Conservation (phyloP, 164 flowering plant genomes). For the Nymphaea thermarum region DNA sequence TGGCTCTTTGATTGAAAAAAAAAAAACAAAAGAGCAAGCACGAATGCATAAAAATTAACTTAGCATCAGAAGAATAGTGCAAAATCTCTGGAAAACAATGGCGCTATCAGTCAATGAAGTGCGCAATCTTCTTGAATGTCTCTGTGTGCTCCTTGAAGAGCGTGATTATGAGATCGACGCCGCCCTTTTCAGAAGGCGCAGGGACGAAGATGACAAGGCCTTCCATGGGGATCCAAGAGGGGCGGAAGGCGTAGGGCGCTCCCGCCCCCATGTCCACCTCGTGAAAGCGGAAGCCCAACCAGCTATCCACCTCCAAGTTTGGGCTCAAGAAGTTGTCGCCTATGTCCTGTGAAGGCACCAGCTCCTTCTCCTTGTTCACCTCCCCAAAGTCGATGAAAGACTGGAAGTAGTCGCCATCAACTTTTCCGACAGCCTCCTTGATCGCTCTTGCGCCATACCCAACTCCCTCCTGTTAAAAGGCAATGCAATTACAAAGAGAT, state of each 20-base stretch:
- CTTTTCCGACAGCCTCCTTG: constrained; percentile 5
- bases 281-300: constrained; percentile 2
- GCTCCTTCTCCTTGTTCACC: neutral
- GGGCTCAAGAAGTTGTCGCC: constrained; percentile 1
- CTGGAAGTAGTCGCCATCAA: constrained; percentile 7
- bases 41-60: too few relatives aligned
- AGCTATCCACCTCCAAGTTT: constrained; percentile 7
- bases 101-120: neutral
- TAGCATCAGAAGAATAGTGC: too few relatives aligned
- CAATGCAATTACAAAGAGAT: too few relatives aligned
- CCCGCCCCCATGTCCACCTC: constrained; percentile 2
- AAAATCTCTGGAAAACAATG: too few relatives aligned
- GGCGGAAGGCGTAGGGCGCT: neutral
- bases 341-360: constrained; percentile 1
- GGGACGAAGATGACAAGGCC: constrained; percentile 2
- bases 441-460: constrained; percentile 3
- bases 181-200: neutral
- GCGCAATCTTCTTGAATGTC: neutral
- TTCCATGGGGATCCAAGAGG: constrained; percentile 5
- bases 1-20: too few relatives aligned
- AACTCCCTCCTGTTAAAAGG: neutral
- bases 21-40: too few relatives aligned
- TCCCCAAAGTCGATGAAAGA: constrained; percentile 11
- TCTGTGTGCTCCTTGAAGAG: constrained; percentile 2
- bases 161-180: neutral